Evolutionary conservation across 306 rosid species (phyloP).

Genomic region (Rosa multiflora): DNA sequence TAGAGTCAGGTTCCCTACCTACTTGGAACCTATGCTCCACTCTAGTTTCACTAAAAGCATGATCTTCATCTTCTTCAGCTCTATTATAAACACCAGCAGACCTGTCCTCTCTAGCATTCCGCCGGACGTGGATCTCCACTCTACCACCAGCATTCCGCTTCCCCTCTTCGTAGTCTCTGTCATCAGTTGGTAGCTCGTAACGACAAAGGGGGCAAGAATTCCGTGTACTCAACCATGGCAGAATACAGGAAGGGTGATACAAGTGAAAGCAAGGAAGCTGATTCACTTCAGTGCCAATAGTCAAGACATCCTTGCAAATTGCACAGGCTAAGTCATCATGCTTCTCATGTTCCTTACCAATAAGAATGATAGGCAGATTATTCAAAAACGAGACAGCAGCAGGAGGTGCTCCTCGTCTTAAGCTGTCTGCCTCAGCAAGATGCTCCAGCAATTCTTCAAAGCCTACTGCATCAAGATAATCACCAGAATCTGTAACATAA

Average conservation of each 20-base stretch:
- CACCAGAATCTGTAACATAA: constrained; percentile 51
- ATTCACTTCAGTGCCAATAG: constrained; percentile 57
- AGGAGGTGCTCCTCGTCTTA: constrained; percentile 93
- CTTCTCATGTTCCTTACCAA: constrained; percentile 61
- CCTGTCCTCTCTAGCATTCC: constrained; percentile 41
- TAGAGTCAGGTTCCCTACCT: constrained; percentile 21
- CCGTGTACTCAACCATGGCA: constrained; percentile 88
- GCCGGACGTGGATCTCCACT: constrained; percentile 40
- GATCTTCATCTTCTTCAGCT: constrained; percentile 46
- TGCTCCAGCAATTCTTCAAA: constrained; percentile 71
- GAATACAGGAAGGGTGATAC: constrained; percentile 78
- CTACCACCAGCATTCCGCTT: constrained; percentile 42
- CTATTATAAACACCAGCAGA: constrained; percentile 40
- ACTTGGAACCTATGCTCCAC: constrained; percentile 23
- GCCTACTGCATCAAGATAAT: constrained; percentile 62
- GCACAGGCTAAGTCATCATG: constrained; percentile 73
- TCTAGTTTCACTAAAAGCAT: constrained; percentile 31
- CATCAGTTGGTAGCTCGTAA: constrained; percentile 91
- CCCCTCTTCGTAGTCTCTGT: constrained; percentile 80
- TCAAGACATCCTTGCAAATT: constrained; percentile 78
- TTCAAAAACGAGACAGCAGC: constrained; percentile 59
- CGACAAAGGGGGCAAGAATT: constrained; percentile 97
- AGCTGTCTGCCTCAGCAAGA: constrained; percentile 69
- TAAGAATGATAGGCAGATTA: constrained; percentile 54
- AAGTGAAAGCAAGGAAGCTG: constrained; percentile 90